Percentiles rank a stretch among this genome's conserved stretches.
phyloP scores from a whole-genome alignment of 768 basidiomycete species.

The Antrodiella citrinella region DNA sequence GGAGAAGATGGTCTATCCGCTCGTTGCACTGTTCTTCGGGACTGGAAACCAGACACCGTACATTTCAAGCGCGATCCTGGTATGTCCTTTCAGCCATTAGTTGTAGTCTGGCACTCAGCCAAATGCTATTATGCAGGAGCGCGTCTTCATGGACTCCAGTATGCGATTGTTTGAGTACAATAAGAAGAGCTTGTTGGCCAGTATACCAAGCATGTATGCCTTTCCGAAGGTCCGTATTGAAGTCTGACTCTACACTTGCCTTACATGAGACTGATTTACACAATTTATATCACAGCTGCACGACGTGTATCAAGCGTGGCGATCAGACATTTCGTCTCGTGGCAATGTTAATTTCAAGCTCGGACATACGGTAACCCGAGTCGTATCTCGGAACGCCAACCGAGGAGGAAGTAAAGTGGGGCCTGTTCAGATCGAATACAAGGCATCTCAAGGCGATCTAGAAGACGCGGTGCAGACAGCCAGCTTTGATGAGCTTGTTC shows the following conservation, averaged over 20 bases:
- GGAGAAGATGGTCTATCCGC: constrained; percentile 29
- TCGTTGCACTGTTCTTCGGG: constrained; percentile 28
- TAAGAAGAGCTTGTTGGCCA: constrained; percentile 24
- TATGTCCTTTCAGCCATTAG: constrained; percentile 2
- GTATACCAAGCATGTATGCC: constrained; percentile 29
- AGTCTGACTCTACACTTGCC: not conserved
- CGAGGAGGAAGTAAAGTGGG: constrained; percentile 2
- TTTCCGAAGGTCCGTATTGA: constrained; percentile 24
- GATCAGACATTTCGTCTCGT: constrained; percentile 14
- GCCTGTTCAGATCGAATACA: constrained; percentile 19
- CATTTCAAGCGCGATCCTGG: constrained; percentile 26
- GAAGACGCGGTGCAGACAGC: constrained; percentile 16
- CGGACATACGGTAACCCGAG: constrained; percentile 17
- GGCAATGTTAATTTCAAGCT: constrained; percentile 22
- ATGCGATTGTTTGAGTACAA: constrained; percentile 28
- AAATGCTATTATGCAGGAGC: constrained; percentile 17
- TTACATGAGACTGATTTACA: not conserved
- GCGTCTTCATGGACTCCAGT: constrained; percentile 28
- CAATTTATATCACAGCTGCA: constrained; percentile 13
- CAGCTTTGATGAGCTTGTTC: constrained; percentile 36
- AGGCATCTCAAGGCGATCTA: constrained; percentile 5
- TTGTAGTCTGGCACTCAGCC: too few species aligned
- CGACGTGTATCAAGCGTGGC: constrained; percentile 26
- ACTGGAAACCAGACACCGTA: constrained; percentile 31
- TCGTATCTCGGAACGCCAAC: constrained; percentile 17